Base-by-base conservation (phyloP, 192 early-diverging fungal species). In the Backusella mclennaniae region DNA sequence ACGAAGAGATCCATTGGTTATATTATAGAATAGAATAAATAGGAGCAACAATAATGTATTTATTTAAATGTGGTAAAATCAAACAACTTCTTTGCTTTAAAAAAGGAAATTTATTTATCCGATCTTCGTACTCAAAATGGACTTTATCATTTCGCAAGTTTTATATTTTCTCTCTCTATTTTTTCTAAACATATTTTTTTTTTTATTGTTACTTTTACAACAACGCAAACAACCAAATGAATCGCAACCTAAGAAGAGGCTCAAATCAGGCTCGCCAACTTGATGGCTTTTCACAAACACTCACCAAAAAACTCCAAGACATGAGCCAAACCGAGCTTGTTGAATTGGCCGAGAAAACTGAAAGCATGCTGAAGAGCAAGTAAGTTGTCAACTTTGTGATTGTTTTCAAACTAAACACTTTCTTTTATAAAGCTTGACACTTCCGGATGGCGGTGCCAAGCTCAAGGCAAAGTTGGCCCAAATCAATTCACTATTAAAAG, bases 391-490 rank as follows among this genome's bases (percentile, higher is more conserved):
- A 44, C 14, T 17, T 0, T 17, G 0, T 44, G 33, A 33, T 17
- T 44, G 15, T 44, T 17, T 15, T 19, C 12, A 14, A 9, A 2
- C 6, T 31, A 67, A 26, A 35, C 12, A 17, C 6, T 14, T 2
- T 19, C 9, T 23, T 29, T 4, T 15, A 41, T 23, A 42, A 46
- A 33, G 35, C 2, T 26, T 74, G 21, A 6, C 35, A 21, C 35
- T 74, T 12, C 73, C 73, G 39, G 73, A 74, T 31, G 56, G 73
- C 3, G 73, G 73, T 31, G 73, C 39, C 6, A 74, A 74, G 19
- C 36, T 74, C 14, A 74, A 35, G 39, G 52, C 56, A 15, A 74
- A 52, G 6, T n/a, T 74, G n/a, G 36, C 35, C 36, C 56, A 63
- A 26, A 74, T 74, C 36, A 1, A 66, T 19, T n/a, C 36, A 21